Base-by-base conservation (phyloP, 768 basidiomycete species). In the Lactarius indigo region DNA sequence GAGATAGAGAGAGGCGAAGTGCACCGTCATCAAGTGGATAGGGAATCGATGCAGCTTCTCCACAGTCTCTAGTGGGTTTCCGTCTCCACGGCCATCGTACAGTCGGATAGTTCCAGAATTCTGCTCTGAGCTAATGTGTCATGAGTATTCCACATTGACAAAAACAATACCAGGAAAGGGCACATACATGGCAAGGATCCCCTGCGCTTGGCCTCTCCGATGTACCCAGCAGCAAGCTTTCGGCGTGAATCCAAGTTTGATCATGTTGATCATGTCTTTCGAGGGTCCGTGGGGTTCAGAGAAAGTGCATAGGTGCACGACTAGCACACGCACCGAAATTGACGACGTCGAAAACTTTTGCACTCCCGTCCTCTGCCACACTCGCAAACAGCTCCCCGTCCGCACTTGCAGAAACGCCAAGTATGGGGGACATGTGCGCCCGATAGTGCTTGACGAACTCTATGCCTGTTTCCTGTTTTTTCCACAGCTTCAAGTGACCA, bases 391-490 rank as follows among this genome's bases (percentile, higher is more conserved):
- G 78, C 74, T 92, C 89, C 0, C 97, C 97, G 74, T 99, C 96
- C 54, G 89, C 88, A 72, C 94, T 96, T 30, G 89, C 91, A 28
- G 90, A 91, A 5, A 98, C 89, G 9, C 85, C 87, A 4, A 87
- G 80, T 30, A 98, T 84, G 10, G 92, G 86, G 30, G 84, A 83
- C 26, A 96, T 81, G 72, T 97, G 96, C 1, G 97, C 94, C 56
- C 97, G 89, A 76, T 96, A 99, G 70, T 96, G 93, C 78, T 99
- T 99, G 66, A 98, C 96, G 72, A 98, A 98, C 78, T 98, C 97
- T 73, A 99, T 94, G 5, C 96, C 96, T 7, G 81, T 76, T 26
- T 95, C 91, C 79, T 97, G 95, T 77, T 99, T 99, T 82, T 97
- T 98, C 97, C 97, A 99, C n/a, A 99, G 78, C 76, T 99, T 99